Base-by-base conservation (phyloP, 2,329 filamentous ascomycete species). In the Hypoxylon sp. region DNA sequence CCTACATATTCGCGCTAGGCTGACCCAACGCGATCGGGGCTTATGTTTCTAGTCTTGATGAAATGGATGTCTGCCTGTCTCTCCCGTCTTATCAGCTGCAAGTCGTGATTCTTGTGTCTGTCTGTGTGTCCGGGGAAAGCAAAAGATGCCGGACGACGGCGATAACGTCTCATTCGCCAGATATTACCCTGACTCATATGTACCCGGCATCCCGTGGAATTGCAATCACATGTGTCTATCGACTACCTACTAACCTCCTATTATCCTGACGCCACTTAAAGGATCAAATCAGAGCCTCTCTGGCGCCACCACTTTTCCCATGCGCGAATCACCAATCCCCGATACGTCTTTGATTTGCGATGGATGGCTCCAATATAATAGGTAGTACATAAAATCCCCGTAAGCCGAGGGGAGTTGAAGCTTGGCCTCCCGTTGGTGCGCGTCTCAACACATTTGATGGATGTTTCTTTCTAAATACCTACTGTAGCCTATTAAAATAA, bases 151-250 rank as follows among this genome's bases (percentile, higher is more conserved):
- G n/a, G n/a, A n/a, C n/a, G n/a, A n/a, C n/a, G n/a, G 34, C 45
- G 36, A 47, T 43, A n/a, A 56, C 51, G 52, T 53, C 41, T 34
- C 47, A 51, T 55, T 60, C 57, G 54, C 54, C 51, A 58, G 44
- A 34, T 55, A 13, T 55, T 55, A 36, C 54, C 54, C 54, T 58
- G 57, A 57, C 51, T 60, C 57, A 58, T 60, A n/a, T n/a, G n/a
- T n/a, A 34, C 37, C 27, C 29, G 26, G 29, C 23, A 13, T 42
- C 30, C 34, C 41, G 45, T 52, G 44, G 36, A 35, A 45, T 46
- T 36, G 44, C 20, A 50, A 51, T 49, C 45, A 42, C 51, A 47
- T 50, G 46, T 45, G 30, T 26, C 40, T 49, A 25, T 55, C 16
- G 34, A 55, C 21, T 37, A 36, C n/a, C n/a, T n/a, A n/a, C n/a